Conservation (phyloP, 2,329 filamentous ascomycete species). For the Trichophyton simii region DNA sequence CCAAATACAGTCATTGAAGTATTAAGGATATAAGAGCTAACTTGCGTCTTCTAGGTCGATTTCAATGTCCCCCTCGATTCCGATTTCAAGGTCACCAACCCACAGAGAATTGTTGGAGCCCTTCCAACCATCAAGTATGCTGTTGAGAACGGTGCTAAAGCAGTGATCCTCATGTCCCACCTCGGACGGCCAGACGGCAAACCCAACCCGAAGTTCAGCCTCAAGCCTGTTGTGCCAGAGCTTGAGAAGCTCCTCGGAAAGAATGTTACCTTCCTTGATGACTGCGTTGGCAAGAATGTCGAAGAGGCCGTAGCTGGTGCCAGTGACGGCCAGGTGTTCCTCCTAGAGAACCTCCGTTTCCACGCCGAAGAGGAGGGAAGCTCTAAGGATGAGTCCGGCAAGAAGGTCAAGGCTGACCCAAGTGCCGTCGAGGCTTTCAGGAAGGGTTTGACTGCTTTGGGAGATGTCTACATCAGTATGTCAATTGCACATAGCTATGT, state of each 20-base stretch:
- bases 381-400: slow-evolving; percentile 82
- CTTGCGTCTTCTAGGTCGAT: slow-evolving; percentile 58
- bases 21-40: slow-evolving; percentile 7
- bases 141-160: slow-evolving; percentile 77
- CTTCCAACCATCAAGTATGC: slow-evolving; percentile 92
- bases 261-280: slow-evolving; percentile 75
- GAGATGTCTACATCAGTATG: slow-evolving; percentile 93
- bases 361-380: slow-evolving; percentile 97
- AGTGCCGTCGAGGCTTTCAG: slow-evolving; percentile 84
- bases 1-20: not conserved
- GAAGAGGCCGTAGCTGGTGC: slow-evolving; percentile 83
- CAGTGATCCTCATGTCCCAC: slow-evolving; percentile 95
- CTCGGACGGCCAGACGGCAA: slow-evolving; percentile 90
- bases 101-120: slow-evolving; percentile 93
- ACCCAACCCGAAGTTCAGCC: slow-evolving; percentile 81
- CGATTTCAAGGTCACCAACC: slow-evolving; percentile 92
- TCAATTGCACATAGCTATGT: not conserved
- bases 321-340: slow-evolving; percentile 65
- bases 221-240: slow-evolving; percentile 81
- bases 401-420: slow-evolving; percentile 97
- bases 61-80: slow-evolving; percentile 97
- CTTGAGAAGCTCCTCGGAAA: slow-evolving; percentile 81
- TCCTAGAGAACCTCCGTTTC: slow-evolving; percentile 97
- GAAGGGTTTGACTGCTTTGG: slow-evolving; percentile 84
- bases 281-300: slow-evolving; percentile 79